phyloP scores from a whole-genome alignment of 225 moss, liverwort and hornwort species.

The Polytrichum formosum region DNA sequence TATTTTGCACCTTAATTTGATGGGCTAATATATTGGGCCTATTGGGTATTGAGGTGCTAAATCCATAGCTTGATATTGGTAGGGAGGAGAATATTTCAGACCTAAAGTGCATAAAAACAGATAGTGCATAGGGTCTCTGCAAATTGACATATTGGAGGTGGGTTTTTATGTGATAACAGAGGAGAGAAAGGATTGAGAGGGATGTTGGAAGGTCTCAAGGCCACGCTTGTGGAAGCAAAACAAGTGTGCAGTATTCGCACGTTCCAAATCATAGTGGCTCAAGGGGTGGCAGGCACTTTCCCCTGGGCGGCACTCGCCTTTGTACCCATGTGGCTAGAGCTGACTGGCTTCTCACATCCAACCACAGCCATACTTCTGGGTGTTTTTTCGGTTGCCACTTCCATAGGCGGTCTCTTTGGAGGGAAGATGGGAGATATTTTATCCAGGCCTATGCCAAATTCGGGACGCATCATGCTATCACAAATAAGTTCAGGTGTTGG shows the following conservation, averaged over 20 bases:
- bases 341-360: slow-evolving; percentile 70
- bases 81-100: no score
- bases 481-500: slow-evolving; percentile 86
- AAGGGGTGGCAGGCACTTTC: slow-evolving; percentile 81
- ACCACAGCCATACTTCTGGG: slow-evolving; percentile 73
- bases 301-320: slow-evolving; percentile 95
- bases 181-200: slow-evolving; percentile 16
- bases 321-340: slow-evolving; percentile 90
- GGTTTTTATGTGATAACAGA: slow-evolving; percentile 3
- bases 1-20: no score
- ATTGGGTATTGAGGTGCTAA: no score
- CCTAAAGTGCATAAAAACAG: no score
- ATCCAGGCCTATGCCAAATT: slow-evolving; percentile 68
- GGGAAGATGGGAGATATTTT: slow-evolving; percentile 80
- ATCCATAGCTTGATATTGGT: no score
- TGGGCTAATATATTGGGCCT: no score
- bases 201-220: slow-evolving; percentile 49
- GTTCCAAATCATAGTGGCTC: slow-evolving; percentile 88
- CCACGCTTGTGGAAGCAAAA: slow-evolving; percentile 60
- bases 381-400: slow-evolving; percentile 66
- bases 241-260: slow-evolving; percentile 70
- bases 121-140: no score
- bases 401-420: slow-evolving; percentile 71
- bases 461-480: slow-evolving; percentile 87
- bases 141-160: no score